phyloP scores from a whole-genome alignment of 352 stramenopile species.

The Phytopythium cucurbitacearum region DNA sequence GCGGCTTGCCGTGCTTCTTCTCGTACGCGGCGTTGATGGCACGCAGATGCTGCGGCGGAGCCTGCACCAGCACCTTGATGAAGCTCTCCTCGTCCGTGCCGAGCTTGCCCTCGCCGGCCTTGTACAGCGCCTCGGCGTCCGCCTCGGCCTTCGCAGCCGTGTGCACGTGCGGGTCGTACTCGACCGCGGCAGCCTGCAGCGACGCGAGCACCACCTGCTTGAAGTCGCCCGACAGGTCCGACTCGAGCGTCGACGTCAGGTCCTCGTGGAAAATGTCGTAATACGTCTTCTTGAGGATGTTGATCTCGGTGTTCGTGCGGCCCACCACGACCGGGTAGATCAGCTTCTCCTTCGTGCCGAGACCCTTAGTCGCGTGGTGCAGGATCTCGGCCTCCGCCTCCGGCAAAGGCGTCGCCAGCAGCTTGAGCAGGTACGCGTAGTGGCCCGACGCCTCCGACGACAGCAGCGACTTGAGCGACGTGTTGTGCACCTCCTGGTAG shows the following conservation, averaged over 20 bases:
- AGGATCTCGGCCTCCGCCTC: constrained; percentile 65
- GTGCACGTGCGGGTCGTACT: constrained; percentile 64
- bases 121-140: constrained; percentile 66
- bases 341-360: constrained; percentile 57
- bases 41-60: constrained; percentile 59
- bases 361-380: constrained; percentile 57
- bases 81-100: constrained; percentile 71
- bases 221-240: constrained; percentile 70
- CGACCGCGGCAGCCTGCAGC: constrained; percentile 43
- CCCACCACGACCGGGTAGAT: constrained; percentile 62
- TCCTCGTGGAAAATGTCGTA: constrained; percentile 63
- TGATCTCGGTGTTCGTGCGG: constrained; percentile 67
- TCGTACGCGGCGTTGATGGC: constrained; percentile 52
- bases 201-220: constrained; percentile 69
- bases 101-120: constrained; percentile 59
- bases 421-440: constrained; percentile 62
- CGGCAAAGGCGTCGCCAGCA: constrained; percentile 49
- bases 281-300: constrained; percentile 84
- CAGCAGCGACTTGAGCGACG: constrained; percentile 52
- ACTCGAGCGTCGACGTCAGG: constrained; percentile 48
- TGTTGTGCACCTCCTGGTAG: constrained; percentile 70
- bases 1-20: constrained; percentile 66
- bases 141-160: constrained; percentile 52
- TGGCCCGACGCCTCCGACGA: constrained; percentile 55
- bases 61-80: constrained; percentile 44